Conservation (phyloP, 805 yeast species). For the Spathaspora boniae region DNA sequence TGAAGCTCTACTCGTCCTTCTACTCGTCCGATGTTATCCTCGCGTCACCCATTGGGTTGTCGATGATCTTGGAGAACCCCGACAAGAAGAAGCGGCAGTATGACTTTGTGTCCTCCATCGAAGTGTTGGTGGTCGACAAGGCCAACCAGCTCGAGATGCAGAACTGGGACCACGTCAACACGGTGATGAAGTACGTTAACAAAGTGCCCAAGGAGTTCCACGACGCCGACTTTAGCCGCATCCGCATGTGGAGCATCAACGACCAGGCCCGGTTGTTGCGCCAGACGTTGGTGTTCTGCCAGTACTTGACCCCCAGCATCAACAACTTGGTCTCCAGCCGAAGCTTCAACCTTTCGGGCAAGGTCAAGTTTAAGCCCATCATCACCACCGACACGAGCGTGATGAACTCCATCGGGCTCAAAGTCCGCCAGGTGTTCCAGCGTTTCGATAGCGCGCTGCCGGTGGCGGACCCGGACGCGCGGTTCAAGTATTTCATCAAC, state of each 20-base stretch:
- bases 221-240: slow-evolving; percentile 86
- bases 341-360: slow-evolving; percentile 58
- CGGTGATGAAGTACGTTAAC: slow-evolving; percentile 65
- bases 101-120: slow-evolving; percentile 88
- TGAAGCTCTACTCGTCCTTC: slow-evolving; percentile 80
- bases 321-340: slow-evolving; percentile 51
- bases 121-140: slow-evolving; percentile 74
- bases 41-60: slow-evolving; percentile 88
- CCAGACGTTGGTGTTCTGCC: slow-evolving; percentile 76
- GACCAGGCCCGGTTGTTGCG: slow-evolving; percentile 71
- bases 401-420: slow-evolving; percentile 62
- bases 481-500: slow-evolving; percentile 78
- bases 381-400: slow-evolving; percentile 47
- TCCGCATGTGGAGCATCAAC: slow-evolving; percentile 89
- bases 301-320: slow-evolving; percentile 75
- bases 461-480: slow-evolving; percentile 68
- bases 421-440: slow-evolving; percentile 65
- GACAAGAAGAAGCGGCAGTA: slow-evolving; percentile 56
- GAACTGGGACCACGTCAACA: slow-evolving; percentile 81
- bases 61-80: slow-evolving; percentile 65
- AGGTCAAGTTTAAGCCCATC: slow-evolving; percentile 50
- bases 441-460: slow-evolving; percentile 60
- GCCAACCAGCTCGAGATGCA: slow-evolving; percentile 87
- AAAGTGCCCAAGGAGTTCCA: slow-evolving; percentile 71
- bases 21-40: slow-evolving; percentile 81